Conservation (phyloP, 441 rosid genomes). For the Erodium chrysanthum region DNA sequence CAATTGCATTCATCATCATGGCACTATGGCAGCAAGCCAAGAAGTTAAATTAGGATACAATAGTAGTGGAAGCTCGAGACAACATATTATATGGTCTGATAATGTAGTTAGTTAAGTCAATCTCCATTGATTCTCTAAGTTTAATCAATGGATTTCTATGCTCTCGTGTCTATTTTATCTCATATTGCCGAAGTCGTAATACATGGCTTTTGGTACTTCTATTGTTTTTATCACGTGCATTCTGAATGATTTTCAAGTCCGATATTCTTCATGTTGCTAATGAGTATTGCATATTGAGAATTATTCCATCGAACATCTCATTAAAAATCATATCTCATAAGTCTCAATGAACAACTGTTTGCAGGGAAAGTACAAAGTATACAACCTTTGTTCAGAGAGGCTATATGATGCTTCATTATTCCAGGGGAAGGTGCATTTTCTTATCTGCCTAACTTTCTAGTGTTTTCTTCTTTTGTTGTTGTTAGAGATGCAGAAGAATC, state of each 20-base stretch:
- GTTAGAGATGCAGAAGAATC: not conserved
- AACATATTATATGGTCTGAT: constrained; percentile 2
- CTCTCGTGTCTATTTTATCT: not conserved
- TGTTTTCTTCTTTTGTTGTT: not conserved
- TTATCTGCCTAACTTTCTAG: not conserved
- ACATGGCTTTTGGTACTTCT: constrained; percentile 3
- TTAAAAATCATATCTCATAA: not conserved
- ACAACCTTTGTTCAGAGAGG: constrained; percentile 79
- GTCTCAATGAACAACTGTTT: constrained; percentile 12
- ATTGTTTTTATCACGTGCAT: not conserved
- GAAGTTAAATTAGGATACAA: not conserved
- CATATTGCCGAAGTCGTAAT: not conserved
- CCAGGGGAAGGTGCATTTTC: constrained; percentile 51
- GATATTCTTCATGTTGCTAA: not conserved
- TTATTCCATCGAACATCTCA: not conserved
- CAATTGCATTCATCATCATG: not conserved
- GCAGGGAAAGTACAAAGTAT: constrained; percentile 80
- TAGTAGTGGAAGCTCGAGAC: not conserved
- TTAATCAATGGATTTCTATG: not conserved
- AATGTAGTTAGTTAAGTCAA: not conserved
- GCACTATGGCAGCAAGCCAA: not conserved
- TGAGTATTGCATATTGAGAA: not conserved
- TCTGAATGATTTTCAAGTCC: not conserved
- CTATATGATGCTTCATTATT: constrained; percentile 65
- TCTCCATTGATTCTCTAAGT: not conserved